A percentile compares a stretch with the other conserved stretches of the same genome.
phyloP scores from a whole-genome alignment of 2,329 filamentous ascomycete genomes.

The Alternaria longipes region DNA sequence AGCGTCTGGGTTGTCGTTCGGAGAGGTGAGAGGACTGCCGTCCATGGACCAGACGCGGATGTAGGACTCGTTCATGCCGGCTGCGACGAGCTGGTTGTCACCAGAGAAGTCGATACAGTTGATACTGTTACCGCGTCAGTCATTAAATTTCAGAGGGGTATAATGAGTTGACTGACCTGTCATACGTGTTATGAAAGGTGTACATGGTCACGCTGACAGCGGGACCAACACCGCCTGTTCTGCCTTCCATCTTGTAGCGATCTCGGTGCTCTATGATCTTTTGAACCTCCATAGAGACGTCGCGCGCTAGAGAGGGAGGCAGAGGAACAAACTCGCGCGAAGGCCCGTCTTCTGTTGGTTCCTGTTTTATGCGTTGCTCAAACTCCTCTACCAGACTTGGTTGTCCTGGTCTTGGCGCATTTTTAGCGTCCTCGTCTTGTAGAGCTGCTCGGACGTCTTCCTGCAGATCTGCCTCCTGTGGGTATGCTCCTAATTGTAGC shows the following conservation, averaged over 20 bases:
- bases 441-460: constrained; percentile 88
- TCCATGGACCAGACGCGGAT: constrained; percentile 94
- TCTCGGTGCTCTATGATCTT: constrained; percentile 93
- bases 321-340: constrained; percentile 81
- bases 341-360: constrained; percentile 86
- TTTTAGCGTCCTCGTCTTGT: constrained; percentile 81
- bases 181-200: constrained; percentile 96
- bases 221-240: constrained; percentile 83
- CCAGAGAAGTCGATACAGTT: constrained; percentile 97
- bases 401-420: constrained; percentile 75
- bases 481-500: constrained; percentile 81
- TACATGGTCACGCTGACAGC: constrained; percentile 94
- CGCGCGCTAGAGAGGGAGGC: constrained; percentile 85
- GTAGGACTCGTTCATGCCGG: constrained; percentile 91
- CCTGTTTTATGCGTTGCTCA: constrained; percentile 85
- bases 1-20: constrained; percentile 63
- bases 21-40: constrained; percentile 78
- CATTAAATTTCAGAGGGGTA: background rate
- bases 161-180: constrained; percentile 69
- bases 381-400: constrained; percentile 85
- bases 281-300: constrained; percentile 93
- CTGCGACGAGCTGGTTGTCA: constrained; percentile 85
- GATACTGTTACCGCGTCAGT: constrained; percentile 63
- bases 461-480: constrained; percentile 82
- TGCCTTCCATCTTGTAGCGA: constrained; percentile 84